These are phyloP conservation scores for Luffa aegyptiaca DNA, from an alignment of 306 rosid species.

Conservation along the genomic window DNA sequence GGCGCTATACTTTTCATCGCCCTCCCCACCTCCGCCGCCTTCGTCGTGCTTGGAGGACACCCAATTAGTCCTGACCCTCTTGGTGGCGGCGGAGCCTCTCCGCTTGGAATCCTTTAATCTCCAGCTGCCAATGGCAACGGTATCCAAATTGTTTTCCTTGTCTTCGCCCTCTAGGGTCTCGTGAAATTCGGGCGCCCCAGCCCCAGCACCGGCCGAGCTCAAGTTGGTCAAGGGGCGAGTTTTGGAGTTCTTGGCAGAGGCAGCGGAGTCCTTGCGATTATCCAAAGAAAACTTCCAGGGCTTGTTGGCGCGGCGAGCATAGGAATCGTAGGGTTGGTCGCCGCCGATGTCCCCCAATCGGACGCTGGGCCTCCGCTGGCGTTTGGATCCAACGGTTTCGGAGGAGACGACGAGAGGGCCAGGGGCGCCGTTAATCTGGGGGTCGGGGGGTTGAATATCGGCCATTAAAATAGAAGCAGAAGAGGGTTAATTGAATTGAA, in stretches of 20 bases:
- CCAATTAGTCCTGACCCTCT: slow-evolving; percentile 87
- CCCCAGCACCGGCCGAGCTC: slow-evolving; percentile 23
- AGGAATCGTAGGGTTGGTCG: slow-evolving; percentile 72
- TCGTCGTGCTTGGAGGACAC: slow-evolving; percentile 55
- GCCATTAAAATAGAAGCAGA: slow-evolving; percentile 29
- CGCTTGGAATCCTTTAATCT: slow-evolving; percentile 69
- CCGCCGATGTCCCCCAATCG: slow-evolving; percentile 94
- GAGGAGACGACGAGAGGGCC: slow-evolving; percentile 23
- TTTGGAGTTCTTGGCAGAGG: slow-evolving; percentile 61
- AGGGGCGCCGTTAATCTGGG: slow-evolving; percentile 36
- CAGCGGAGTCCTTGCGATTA: slow-evolving; percentile 20
- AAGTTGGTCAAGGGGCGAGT: slow-evolving; percentile 70
- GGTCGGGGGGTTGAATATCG: slow-evolving; percentile 61
- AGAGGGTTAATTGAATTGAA: neutral
- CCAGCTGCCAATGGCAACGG: slow-evolving; percentile 83
- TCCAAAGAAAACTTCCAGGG: slow-evolving; percentile 54
- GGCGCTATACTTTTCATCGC: slow-evolving; percentile 55
- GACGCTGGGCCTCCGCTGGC: slow-evolving; percentile 85
- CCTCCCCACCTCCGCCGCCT: slow-evolving; percentile 39
- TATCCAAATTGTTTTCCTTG: slow-evolving; percentile 55
- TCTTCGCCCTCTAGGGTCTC: slow-evolving; percentile 59
- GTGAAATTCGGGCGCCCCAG: slow-evolving; percentile 16
- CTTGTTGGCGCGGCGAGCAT: slow-evolving; percentile 50
- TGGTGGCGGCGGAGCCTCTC: slow-evolving; percentile 48
- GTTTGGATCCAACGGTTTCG: slow-evolving; percentile 66